A percentile compares a stretch with the other conserved stretches of the same genome.
phyloP scores from a whole-genome alignment of 164 flowering plant species.

The Nelumbo lutea region DNA sequence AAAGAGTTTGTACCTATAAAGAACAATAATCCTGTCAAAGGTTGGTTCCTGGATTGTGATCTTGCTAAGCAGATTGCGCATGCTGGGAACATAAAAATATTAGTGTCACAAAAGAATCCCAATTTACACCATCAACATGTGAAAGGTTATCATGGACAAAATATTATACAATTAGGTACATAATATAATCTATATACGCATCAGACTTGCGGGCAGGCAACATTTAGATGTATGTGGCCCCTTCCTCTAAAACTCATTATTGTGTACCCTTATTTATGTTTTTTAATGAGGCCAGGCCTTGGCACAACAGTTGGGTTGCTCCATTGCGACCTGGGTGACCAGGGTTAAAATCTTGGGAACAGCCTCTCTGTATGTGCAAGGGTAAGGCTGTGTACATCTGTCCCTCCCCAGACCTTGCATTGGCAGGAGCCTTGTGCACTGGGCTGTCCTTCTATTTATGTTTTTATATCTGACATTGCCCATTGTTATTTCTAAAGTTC shows the following conservation, averaged over 20 bases:
- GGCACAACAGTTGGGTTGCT: too few species aligned
- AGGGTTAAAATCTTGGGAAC: too few species aligned
- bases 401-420: too few species aligned
- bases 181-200: neutral
- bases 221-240: neutral
- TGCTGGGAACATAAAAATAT: conserved; percentile 34
- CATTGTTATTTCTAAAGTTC: too few species aligned
- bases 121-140: neutral
- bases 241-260: neutral
- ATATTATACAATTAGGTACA: neutral
- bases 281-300: too few species aligned
- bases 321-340: too few species aligned
- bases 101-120: conserved; percentile 4
- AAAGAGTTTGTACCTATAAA: conserved; percentile 62
- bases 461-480: too few species aligned
- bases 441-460: neutral
- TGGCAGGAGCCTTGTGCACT: too few species aligned
- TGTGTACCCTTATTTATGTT: neutral
- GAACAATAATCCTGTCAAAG: conserved; percentile 87
- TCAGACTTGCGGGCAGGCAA: neutral
- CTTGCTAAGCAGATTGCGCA: conserved; percentile 51
- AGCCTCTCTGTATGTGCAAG: too few species aligned
- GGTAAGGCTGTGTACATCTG: too few species aligned
- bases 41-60: conserved; percentile 95
- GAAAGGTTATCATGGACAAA: neutral